A percentile compares a stretch with the other conserved stretches of the same genome.
phyloP scores from a whole-genome alignment of 1,284 basidiomycete species.

The Apiotrichum montevideense region DNA sequence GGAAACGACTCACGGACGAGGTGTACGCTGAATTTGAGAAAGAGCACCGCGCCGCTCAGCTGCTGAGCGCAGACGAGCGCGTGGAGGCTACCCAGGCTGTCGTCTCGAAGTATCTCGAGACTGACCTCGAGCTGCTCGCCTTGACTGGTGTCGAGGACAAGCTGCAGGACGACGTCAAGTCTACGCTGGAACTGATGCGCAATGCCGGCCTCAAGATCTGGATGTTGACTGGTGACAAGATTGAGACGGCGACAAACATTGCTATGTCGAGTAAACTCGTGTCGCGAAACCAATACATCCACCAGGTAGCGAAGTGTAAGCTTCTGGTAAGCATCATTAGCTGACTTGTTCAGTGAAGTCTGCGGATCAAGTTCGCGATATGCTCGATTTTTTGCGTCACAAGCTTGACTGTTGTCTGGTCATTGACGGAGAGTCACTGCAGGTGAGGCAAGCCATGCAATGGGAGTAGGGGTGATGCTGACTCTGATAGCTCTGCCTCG shows the following conservation, averaged over 20 bases:
- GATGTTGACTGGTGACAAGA: slow-evolving; percentile 99
- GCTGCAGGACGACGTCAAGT: slow-evolving; percentile 92
- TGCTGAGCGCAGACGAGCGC: slow-evolving; percentile 64
- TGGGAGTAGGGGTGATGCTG: too few species aligned
- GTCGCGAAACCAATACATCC: slow-evolving; percentile 92
- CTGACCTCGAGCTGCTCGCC: slow-evolving; percentile 83
- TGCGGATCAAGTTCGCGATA: slow-evolving; percentile 71
- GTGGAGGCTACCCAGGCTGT: slow-evolving; percentile 73
- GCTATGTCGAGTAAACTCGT: slow-evolving; percentile 96
- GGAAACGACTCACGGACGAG: slow-evolving; percentile 66
- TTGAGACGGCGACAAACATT: slow-evolving; percentile 97
- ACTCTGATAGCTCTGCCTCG: slow-evolving; percentile 66
- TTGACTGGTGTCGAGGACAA: slow-evolving; percentile 98
- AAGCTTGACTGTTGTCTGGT: slow-evolving; percentile 97
- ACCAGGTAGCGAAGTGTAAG: slow-evolving; percentile 87
- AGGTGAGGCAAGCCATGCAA: slow-evolving; percentile 50
- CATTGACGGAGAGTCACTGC: slow-evolving; percentile 96
- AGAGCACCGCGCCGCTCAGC: slow-evolving; percentile 68
- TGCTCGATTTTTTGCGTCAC: slow-evolving; percentile 90
- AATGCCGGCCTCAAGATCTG: slow-evolving; percentile 99
- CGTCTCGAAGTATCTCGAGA: slow-evolving; percentile 72
- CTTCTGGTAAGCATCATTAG: too few species aligned
- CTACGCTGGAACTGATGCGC: slow-evolving; percentile 82
- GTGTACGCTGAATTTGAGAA: slow-evolving; percentile 69
- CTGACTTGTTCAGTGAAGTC: too few species aligned